Percentiles rank a stretch among this genome's conserved stretches.
phyloP scores from a whole-genome alignment of 257 asterid genomes.

The Nyctanthes arbortristis region DNA sequence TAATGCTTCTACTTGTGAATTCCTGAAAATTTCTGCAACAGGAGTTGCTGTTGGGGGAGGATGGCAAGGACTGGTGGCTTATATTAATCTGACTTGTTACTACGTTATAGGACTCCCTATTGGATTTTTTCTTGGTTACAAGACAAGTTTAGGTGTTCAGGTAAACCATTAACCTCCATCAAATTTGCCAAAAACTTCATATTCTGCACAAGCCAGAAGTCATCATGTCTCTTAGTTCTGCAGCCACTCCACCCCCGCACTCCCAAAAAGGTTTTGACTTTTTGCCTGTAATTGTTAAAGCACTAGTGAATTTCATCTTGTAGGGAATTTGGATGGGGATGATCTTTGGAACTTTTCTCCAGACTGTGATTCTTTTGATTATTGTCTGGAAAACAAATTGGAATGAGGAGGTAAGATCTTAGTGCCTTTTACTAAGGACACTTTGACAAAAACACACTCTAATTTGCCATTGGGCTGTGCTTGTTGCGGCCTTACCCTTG shows the following conservation, averaged over 20 bases:
- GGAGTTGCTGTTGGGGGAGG: slow-evolving; percentile 99
- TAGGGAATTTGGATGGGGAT: slow-evolving; percentile 98
- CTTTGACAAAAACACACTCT: not conserved
- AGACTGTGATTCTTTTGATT: slow-evolving; percentile 60
- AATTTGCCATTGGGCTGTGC: not conserved
- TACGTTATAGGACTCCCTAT: slow-evolving; percentile 75
- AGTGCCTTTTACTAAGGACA: not conserved
- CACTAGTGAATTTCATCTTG: slow-evolving; percentile 6
- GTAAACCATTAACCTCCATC: slow-evolving; percentile 23
- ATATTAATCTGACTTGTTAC: slow-evolving; percentile 76
- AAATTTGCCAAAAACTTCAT: not conserved
- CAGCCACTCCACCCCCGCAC: too few species aligned
- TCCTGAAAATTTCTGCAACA: slow-evolving; percentile 20
- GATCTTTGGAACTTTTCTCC: slow-evolving; percentile 90
- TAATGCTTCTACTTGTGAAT: not conserved
- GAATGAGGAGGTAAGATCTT: slow-evolving; percentile 71
- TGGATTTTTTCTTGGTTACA: slow-evolving; percentile 82
- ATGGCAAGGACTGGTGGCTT: slow-evolving; percentile 96
- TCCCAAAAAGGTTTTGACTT: too few species aligned
- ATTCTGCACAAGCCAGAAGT: too few species aligned
- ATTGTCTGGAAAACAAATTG: slow-evolving; percentile 83
- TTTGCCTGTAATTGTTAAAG: not conserved
- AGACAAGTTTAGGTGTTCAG: slow-evolving; percentile 76
- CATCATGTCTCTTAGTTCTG: too few species aligned
- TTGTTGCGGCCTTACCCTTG: not conserved